These are phyloP conservation scores for Pseudopithomyces maydicus DNA, from an alignment of 2,329 filamentous ascomycete genomes.

Conservation along the genomic window DNA sequence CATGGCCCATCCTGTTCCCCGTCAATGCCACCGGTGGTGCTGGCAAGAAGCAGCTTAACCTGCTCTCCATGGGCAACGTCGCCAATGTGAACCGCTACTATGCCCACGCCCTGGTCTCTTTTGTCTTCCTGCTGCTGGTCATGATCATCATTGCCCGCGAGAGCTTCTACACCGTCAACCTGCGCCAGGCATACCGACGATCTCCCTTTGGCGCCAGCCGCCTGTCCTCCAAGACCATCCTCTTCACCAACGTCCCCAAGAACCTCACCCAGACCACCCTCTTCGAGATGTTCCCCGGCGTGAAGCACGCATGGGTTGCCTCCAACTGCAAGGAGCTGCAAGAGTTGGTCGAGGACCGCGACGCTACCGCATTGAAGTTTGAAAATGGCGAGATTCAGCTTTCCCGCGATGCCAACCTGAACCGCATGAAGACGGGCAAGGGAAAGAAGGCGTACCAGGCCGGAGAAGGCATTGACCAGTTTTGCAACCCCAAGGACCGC, in stretches of 20 bases:
- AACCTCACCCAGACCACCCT: constrained; percentile 46
- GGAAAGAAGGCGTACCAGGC: constrained; percentile 52
- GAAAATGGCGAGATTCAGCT: constrained; percentile 53
- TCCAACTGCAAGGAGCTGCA: constrained; percentile 52
- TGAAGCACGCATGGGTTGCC: constrained; percentile 53
- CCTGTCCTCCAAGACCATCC: constrained; percentile 53
- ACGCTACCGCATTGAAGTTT: constrained; percentile 49
- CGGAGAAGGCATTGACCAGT: constrained; percentile 48
- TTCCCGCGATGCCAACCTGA: constrained; percentile 62
- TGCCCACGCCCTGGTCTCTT: constrained; percentile 50
- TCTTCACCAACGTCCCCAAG: constrained; percentile 55
- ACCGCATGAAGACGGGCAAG: constrained; percentile 68
- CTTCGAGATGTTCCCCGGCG: constrained; percentile 46
- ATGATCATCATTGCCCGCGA: constrained; percentile 53
- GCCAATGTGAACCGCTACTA: constrained; percentile 47
- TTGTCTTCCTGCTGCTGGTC: constrained; percentile 50
- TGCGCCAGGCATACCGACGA: constrained; percentile 55
- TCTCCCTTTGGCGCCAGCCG: constrained; percentile 51
- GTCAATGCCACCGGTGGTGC: constrained; percentile 51
- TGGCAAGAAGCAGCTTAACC: constrained; percentile 43
- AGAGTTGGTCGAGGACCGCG: constrained; percentile 50
- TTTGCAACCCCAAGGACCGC: constrained; percentile 47
- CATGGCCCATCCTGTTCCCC: constrained; percentile 54
- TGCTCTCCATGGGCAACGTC: constrained; percentile 47
- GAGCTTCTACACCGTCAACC: constrained; percentile 53